phyloP scores from a whole-genome alignment of 2,329 filamentous ascomycete species.

The Zymoseptoria brevis region DNA sequence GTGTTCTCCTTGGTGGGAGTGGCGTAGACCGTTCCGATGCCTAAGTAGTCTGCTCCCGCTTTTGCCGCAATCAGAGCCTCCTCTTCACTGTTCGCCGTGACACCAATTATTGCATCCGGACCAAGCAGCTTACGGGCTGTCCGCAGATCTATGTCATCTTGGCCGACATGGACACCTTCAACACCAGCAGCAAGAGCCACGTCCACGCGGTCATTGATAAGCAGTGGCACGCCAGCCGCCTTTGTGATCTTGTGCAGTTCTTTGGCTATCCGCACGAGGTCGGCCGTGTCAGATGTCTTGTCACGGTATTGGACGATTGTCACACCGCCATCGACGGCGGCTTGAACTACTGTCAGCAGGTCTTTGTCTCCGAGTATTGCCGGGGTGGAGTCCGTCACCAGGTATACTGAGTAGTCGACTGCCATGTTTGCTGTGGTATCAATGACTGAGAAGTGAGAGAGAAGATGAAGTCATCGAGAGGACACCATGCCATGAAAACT shows the following conservation, averaged over 20 bases:
- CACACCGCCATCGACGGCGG: conserved; percentile 69
- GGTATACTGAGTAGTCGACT: conserved; percentile 73
- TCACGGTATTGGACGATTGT: conserved; percentile 87
- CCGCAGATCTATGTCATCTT: conserved; percentile 74
- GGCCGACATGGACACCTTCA: conserved; percentile 89
- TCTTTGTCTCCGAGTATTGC: conserved; percentile 67
- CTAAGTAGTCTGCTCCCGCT: conserved; percentile 80
- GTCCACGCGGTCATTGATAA: conserved; percentile 91
- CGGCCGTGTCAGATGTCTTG: conserved; percentile 68
- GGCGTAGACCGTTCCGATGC: conserved; percentile 81
- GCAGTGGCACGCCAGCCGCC: conserved; percentile 62
- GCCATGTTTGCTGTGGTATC: conserved; percentile 12
- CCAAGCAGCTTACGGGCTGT: conserved; percentile 68
- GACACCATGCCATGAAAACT: neutral
- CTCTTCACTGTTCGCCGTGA: conserved; percentile 67
- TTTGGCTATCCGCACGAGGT: conserved; percentile 61
- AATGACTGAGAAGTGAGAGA: neutral
- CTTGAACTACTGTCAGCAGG: conserved; percentile 64
- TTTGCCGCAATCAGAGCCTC: conserved; percentile 66
- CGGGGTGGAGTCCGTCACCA: conserved; percentile 89
- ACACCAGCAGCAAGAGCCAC: conserved; percentile 77
- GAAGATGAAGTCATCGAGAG: neutral
- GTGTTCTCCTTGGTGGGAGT: conserved; percentile 84
- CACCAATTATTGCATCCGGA: conserved; percentile 71
- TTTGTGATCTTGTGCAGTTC: conserved; percentile 64